Percentiles rank a stretch among this genome's conserved stretches.
phyloP scores from a whole-genome alignment of 2,329 filamentous ascomycete genomes.

The Trichoderma hamatum region DNA sequence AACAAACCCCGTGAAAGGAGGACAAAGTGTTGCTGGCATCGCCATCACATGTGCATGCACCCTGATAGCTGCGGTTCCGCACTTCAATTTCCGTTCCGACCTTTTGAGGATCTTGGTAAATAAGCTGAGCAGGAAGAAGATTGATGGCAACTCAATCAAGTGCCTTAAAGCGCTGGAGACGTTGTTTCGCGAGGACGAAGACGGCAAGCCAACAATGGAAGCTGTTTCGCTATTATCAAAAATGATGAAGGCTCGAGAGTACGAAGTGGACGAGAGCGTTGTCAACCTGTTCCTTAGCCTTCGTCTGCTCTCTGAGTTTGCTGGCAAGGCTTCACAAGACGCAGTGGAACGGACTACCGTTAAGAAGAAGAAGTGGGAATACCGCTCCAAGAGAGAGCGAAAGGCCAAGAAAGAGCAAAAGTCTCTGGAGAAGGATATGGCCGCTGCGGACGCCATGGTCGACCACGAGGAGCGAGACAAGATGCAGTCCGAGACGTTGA shows the following conservation, averaged over 20 bases:
- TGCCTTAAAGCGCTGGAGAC: constrained; percentile 78
- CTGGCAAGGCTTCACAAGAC: constrained; percentile 79
- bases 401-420: constrained; percentile 87
- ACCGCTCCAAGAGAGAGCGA: constrained; percentile 83
- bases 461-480: constrained; percentile 89
- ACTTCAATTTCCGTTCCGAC: constrained; percentile 95
- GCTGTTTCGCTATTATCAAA: constrained; percentile 82
- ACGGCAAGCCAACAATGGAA: constrained; percentile 85
- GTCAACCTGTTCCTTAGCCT: constrained; percentile 90
- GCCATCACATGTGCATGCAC: constrained; percentile 86
- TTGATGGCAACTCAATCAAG: constrained; percentile 76
- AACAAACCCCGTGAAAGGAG: constrained; percentile 43
- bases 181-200: constrained; percentile 84
- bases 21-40: constrained; percentile 65
- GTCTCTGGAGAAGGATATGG: constrained; percentile 88
- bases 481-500: constrained; percentile 94
- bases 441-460: constrained; percentile 85
- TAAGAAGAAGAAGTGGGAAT: constrained; percentile 72
- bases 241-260: constrained; percentile 92
- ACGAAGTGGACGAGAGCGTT: constrained; percentile 79
- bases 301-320: constrained; percentile 84
- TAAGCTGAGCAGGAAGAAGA: constrained; percentile 72
- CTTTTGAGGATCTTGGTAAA: constrained; percentile 84
- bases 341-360: constrained; percentile 59
- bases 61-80: constrained; percentile 78